Evolutionary conservation across 2,329 filamentous ascomycete genomes (phyloP).

Genomic region (Calonectria hawksworthii): DNA sequence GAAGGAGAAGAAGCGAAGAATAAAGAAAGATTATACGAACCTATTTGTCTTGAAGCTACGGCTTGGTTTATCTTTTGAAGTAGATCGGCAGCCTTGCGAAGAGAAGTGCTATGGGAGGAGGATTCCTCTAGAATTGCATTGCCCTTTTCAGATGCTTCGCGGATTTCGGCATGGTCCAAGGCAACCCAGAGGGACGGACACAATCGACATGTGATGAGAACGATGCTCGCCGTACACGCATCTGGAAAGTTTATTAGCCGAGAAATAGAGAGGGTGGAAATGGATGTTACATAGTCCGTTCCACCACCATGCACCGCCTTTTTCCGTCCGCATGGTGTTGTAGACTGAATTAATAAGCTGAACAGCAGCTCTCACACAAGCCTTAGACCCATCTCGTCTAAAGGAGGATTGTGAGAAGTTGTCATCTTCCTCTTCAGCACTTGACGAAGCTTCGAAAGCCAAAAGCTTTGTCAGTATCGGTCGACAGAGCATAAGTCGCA

Average conservation of each 20-base stretch:
- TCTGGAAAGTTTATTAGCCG: slow-evolving; percentile 23
- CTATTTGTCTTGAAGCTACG: neutral
- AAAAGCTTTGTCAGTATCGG: neutral
- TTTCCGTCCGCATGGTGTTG: slow-evolving; percentile 44
- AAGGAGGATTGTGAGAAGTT: neutral
- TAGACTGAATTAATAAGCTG: slow-evolving; percentile 49
- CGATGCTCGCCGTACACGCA: slow-evolving; percentile 31
- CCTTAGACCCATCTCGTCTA: slow-evolving; percentile 45
- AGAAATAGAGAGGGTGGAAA: neutral
- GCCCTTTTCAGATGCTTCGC: neutral
- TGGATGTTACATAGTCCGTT: slow-evolving; percentile 53
- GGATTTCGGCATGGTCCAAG: neutral
- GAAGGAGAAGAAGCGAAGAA: too few relatives aligned
- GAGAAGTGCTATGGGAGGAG: neutral
- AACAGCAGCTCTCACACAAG: slow-evolving; percentile 48
- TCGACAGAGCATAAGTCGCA: slow-evolving; percentile 12
- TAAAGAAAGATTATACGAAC: neutral
- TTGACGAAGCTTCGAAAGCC: neutral
- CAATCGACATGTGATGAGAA: slow-evolving; percentile 25
- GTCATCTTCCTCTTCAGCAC: neutral
- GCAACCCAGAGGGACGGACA: neutral
- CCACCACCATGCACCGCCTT: slow-evolving; percentile 54
- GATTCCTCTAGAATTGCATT: neutral
- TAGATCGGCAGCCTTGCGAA: neutral
- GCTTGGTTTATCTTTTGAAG: neutral